Percentiles rank a stretch among this genome's conserved stretches.
These are phyloP conservation scores for Periconia macrospinosa DNA, from an alignment of 2,329 filamentous ascomycete genomes.

Conservation along the genomic window DNA sequence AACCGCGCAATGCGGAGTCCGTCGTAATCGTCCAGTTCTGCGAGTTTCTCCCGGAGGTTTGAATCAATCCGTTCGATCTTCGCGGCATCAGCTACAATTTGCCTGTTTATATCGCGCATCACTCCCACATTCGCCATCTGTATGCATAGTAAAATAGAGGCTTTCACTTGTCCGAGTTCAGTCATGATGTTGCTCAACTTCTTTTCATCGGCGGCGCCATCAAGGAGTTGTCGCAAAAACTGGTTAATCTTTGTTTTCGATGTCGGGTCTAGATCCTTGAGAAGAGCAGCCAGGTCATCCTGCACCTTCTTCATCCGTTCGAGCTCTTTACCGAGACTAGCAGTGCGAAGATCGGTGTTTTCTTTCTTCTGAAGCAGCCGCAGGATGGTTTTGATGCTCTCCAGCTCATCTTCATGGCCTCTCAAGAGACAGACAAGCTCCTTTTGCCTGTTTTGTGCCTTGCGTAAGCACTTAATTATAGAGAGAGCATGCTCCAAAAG, in stretches of 20 bases:
- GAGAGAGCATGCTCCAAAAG: conserved; percentile 12
- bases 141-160: conserved; percentile 14
- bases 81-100: conserved; percentile 13
- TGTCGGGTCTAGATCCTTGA: conserved; percentile 13
- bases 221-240: conserved; percentile 14
- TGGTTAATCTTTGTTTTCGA: conserved; percentile 10
- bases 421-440: conserved; percentile 11
- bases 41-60: conserved; percentile 1
- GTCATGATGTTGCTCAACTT: conserved; percentile 17
- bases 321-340: conserved; percentile 8
- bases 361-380: conserved; percentile 16
- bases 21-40: conserved; percentile 7
- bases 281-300: conserved; percentile 5
- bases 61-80: conserved; percentile 16
- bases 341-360: conserved; percentile 6
- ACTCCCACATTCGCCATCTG: conserved; percentile 20
- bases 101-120: conserved; percentile 11
- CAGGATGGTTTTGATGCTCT: conserved; percentile 15
- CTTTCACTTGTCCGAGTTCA: conserved; percentile 18
- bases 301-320: conserved; percentile 10
- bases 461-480: conserved; percentile 12
- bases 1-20: conserved; percentile 16
- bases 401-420: conserved; percentile 15
- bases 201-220: conserved; percentile 19
- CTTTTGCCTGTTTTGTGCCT: conserved; percentile 16